Conservation (phyloP, 2,329 filamentous ascomycete species). For the Pseudocercospora musae region DNA sequence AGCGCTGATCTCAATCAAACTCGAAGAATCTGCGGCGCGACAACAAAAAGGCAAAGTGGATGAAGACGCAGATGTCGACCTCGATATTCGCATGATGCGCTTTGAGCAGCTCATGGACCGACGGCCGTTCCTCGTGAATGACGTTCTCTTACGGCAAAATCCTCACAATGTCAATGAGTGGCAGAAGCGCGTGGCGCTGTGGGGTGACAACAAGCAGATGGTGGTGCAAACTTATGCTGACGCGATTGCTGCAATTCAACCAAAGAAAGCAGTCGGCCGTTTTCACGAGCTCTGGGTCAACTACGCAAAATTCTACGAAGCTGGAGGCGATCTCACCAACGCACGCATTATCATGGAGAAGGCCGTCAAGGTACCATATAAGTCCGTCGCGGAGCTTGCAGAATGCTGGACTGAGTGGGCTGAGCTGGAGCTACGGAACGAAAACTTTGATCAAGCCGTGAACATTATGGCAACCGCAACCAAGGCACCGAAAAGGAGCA, state of each 20-base stretch:
- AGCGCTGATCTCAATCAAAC: slow-evolving; percentile 83
- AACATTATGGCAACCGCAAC: slow-evolving; percentile 96
- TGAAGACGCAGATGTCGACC: slow-evolving; percentile 83
- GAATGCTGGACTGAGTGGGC: slow-evolving; percentile 99
- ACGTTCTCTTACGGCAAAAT: slow-evolving; percentile 91
- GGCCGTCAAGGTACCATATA: slow-evolving; percentile 95
- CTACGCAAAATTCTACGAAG: slow-evolving; percentile 96
- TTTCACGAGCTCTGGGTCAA: slow-evolving; percentile 96
- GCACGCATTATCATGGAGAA: slow-evolving; percentile 95
- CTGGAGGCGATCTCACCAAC: slow-evolving; percentile 75
- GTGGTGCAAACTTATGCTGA: slow-evolving; percentile 92
- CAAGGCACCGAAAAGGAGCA: slow-evolving; percentile 94
- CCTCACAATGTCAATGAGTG: slow-evolving; percentile 94
- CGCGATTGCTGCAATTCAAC: slow-evolving; percentile 87
- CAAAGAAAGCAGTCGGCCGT: slow-evolving; percentile 88
- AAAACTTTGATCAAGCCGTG: slow-evolving; percentile 92
- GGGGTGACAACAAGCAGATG: slow-evolving; percentile 89
- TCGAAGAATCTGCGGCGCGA: slow-evolving; percentile 78
- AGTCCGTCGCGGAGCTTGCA: slow-evolving; percentile 91
- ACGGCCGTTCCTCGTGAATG: slow-evolving; percentile 90
- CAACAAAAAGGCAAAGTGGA: slow-evolving; percentile 76
- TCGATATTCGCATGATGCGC: slow-evolving; percentile 95
- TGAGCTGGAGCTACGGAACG: slow-evolving; percentile 92
- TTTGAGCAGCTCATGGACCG: slow-evolving; percentile 99
- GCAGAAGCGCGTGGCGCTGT: slow-evolving; percentile 93